Conservation (phyloP, 176 grass and related monocot genomes). For the Oryza australiensis region DNA sequence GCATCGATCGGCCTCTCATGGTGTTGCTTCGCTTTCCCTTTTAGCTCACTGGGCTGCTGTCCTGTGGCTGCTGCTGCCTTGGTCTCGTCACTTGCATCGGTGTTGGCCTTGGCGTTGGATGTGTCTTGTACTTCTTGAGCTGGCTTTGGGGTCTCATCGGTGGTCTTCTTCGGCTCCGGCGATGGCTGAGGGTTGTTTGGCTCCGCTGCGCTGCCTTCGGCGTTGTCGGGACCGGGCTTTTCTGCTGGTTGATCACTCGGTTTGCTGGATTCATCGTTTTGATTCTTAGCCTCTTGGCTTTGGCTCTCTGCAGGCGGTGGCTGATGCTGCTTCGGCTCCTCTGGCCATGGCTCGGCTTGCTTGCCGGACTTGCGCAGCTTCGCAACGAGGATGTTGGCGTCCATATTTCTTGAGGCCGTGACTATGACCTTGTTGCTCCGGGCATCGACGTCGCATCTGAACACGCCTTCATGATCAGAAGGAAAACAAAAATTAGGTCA, state of each 20-base stretch:
- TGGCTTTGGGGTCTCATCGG: background rate
- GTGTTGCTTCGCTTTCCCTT: conserved; percentile 24
- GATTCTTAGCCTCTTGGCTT: conserved; percentile 18
- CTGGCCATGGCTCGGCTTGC: conserved; percentile 52
- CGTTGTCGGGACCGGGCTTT: conserved; percentile 16
- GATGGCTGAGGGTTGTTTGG: conserved; percentile 12
- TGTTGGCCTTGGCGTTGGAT: background rate
- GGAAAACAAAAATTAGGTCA: background rate
- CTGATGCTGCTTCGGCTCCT: conserved; percentile 33
- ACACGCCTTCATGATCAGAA: conserved; percentile 48
- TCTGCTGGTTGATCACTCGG: conserved; percentile 22
- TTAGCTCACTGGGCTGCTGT: conserved; percentile 7
- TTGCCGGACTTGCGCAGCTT: conserved; percentile 66
- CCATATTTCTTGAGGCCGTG: conserved; percentile 33
- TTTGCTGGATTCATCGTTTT: conserved; percentile 30
- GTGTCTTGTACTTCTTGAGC: conserved; percentile 21
- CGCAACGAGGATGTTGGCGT: conserved; percentile 45
- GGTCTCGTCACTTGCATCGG: background rate
- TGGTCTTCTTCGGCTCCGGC: conserved; percentile 19
- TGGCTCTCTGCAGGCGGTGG: conserved; percentile 28
- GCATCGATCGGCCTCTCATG: conserved; percentile 36
- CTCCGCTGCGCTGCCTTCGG: conserved; percentile 16
- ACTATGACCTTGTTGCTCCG: conserved; percentile 60
- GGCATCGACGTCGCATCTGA: conserved; percentile 53
- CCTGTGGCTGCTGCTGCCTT: background rate